phyloP scores from a whole-genome alignment of 345 rosid genomes.

The Hibiscus tridactylites region DNA sequence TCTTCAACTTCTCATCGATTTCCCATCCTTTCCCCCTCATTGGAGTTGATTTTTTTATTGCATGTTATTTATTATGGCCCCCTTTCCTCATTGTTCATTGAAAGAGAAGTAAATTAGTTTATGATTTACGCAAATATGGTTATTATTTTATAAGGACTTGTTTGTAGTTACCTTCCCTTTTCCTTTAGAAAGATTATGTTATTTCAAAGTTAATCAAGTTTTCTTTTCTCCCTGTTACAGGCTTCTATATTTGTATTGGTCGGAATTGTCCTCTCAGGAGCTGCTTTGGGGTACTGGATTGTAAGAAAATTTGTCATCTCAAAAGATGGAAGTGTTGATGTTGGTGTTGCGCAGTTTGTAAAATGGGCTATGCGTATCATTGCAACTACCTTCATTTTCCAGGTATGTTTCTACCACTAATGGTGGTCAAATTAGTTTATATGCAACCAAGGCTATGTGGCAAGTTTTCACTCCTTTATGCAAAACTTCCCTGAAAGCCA shows the following conservation, averaged over 20 bases:
- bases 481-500: neutral
- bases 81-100: neutral
- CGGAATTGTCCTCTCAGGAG: slow-evolving; percentile 70
- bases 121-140: neutral
- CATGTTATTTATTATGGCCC: neutral
- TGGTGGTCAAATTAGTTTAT: neutral
- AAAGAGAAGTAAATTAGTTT: neutral
- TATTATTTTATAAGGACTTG: neutral
- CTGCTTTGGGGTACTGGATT: slow-evolving; percentile 89
- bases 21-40: neutral
- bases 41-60: neutral
- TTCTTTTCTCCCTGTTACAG: slow-evolving; percentile 25
- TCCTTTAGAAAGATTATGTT: neutral
- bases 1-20: slow-evolving; percentile 3
- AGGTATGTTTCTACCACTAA: slow-evolving; percentile 31
- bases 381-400: slow-evolving; percentile 60
- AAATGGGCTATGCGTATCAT: slow-evolving; percentile 84
- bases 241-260: slow-evolving; percentile 53
- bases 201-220: neutral
- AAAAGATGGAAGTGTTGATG: slow-evolving; percentile 76
- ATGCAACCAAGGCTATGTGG: neutral
- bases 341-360: slow-evolving; percentile 73
- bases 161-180: neutral
- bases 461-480: neutral
- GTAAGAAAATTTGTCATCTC: slow-evolving; percentile 74